These are phyloP conservation scores for Paxillus rubicundulus DNA, from an alignment of 768 basidiomycete species.

Conservation along the genomic window DNA sequence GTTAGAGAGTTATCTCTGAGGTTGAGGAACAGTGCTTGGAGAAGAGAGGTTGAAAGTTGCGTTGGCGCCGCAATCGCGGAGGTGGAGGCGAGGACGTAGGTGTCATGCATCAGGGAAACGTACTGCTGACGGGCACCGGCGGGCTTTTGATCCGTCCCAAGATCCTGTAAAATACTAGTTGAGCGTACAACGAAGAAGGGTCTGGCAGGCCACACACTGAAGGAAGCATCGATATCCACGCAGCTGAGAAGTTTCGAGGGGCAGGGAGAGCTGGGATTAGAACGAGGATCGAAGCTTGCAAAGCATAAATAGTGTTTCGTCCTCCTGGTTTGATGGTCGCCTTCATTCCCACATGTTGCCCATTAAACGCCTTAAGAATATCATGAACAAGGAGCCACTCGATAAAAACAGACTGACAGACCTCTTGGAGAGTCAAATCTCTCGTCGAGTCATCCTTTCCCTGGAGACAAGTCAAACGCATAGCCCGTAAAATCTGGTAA, in stretches of 20 bases:
- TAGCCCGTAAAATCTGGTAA: constrained; percentile 42
- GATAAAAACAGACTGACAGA: constrained; percentile 8
- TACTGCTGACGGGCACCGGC: constrained; percentile 39
- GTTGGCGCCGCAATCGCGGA: constrained; percentile 42
- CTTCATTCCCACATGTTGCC: constrained; percentile 44
- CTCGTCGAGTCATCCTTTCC: constrained; percentile 35
- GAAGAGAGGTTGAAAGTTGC: constrained; percentile 50
- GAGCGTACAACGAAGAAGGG: background rate
- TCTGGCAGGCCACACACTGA: constrained; percentile 30
- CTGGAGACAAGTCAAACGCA: constrained; percentile 46
- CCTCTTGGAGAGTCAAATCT: constrained; percentile 27
- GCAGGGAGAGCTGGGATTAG: constrained; percentile 46
- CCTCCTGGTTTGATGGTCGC: constrained; percentile 61
- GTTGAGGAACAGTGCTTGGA: constrained; percentile 63
- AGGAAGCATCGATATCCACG: constrained; percentile 49
- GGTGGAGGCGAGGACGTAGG: constrained; percentile 68
- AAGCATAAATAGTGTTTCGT: constrained; percentile 48
- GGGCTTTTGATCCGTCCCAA: constrained; percentile 12
- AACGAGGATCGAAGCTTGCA: constrained; percentile 58
- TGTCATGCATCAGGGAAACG: constrained; percentile 54
- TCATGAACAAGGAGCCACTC: constrained; percentile 1
- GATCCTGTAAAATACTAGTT: constrained; percentile 11
- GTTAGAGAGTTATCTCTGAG: constrained; percentile 69
- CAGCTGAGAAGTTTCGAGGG: constrained; percentile 34
- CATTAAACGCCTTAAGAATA: constrained; percentile 42